Evolutionary conservation across 2,329 filamentous ascomycete species (phyloP).

Genomic region (Diaporthe sp.): DNA sequence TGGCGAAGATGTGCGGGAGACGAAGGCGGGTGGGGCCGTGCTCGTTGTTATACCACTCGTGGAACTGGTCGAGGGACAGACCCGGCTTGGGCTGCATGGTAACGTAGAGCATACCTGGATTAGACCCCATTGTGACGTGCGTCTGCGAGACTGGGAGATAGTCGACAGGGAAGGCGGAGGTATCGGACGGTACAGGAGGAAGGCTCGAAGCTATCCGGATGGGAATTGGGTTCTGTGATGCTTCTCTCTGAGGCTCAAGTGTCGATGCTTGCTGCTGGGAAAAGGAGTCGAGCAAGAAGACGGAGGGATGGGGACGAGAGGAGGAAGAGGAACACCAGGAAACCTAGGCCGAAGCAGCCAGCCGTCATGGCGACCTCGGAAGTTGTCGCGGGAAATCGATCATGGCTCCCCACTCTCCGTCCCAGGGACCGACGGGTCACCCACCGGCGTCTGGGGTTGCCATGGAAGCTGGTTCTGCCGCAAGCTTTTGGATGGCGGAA

Average conservation of each 20-base stretch:
- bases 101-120: constrained; percentile 81
- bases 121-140: constrained; percentile 40
- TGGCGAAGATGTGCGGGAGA: constrained; percentile 76
- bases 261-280: not conserved
- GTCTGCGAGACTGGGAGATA: not conserved
- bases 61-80: constrained; percentile 76
- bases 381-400: constrained; percentile 9
- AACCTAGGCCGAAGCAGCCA: too few species aligned
- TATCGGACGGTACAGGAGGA: not conserved
- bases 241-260: not conserved
- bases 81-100: constrained; percentile 83
- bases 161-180: not conserved
- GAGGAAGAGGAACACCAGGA: not conserved
- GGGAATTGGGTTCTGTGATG: not conserved
- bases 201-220: not conserved
- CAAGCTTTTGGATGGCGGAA: not conserved
- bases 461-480: not conserved
- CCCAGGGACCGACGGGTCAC: not conserved
- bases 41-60: constrained; percentile 96
- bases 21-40: constrained; percentile 85
- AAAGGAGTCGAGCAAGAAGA: not conserved
- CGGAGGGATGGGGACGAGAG: not conserved
- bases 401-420: constrained; percentile 11
- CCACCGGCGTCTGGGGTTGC: not conserved
- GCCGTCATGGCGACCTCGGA: constrained; percentile 10